Base-by-base conservation (phyloP, 176 grass and related monocot species). In the Rhynchospora breviuscula region DNA sequence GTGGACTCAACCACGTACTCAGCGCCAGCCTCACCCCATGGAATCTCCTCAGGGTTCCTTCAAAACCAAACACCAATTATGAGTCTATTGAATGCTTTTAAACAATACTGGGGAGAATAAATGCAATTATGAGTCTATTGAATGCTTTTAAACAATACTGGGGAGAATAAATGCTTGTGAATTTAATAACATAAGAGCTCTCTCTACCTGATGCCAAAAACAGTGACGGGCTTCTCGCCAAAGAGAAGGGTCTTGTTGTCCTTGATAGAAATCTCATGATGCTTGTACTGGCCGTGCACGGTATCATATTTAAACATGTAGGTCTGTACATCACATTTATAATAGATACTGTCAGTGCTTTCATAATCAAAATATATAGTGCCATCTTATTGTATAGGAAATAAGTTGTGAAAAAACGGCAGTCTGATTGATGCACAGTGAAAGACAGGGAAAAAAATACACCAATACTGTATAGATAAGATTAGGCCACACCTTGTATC, bases 271-370 rank as follows among this genome's bases (percentile, higher is more conserved):
- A 92, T 75, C 12, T 92, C 91, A 0, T 92, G 88, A 52, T 92
- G 87, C 85, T 90, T 92, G 85, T 85, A 92, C 4, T 82, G 31
- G 15, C 91, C 91, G 15, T 92, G 91, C 14, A 92, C 88, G 3
- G 91, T 88, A 40, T 92, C 91, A 64, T 92, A 92, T 70, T 92
- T 92, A 64, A 92, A 92, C 91, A 92, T 92, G 85, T 92, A 92
- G 18, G 91, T 92, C 88, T 90, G 48, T 48, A 78, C 13, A 84
- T n/a, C 18, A 70, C 23, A 86, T 59, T 15, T 18, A 22, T 18
- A 46, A 64, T 2, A 7, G 26, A 3, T 40, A 46, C 8, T 25
- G 31, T 61, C 8, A 78, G 5, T 57, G 14, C 13, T 57, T 46
- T 78, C 6, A 77, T 77, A 44, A 15, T 69, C 35, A 26, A 15